Evolutionary conservation across 2,329 filamentous ascomycete genomes (phyloP).

Genomic region (Penicillium concentricum): DNA sequence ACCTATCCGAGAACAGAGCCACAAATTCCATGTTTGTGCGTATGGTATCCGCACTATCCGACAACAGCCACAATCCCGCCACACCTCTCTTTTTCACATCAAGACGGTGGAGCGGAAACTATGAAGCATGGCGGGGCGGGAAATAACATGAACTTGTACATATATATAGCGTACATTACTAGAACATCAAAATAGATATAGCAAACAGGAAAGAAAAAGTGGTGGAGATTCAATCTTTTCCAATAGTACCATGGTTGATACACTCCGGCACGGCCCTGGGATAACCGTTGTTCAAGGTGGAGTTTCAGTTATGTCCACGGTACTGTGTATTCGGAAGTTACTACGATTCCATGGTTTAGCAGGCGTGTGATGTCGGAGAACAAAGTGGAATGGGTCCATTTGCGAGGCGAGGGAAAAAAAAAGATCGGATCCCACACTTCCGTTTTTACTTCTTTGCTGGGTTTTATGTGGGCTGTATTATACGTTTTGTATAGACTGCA

Average conservation of each 20-base stretch:
- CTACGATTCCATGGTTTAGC: slow-evolving; percentile 20
- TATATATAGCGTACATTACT: background rate
- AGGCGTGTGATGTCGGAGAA: slow-evolving; percentile 5
- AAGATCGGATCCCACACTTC: slow-evolving; percentile 5
- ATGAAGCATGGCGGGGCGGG: slow-evolving; percentile 17
- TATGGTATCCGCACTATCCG: slow-evolving; percentile 24
- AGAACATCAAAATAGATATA: background rate
- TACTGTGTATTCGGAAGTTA: background rate
- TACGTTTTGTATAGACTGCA: slow-evolving; percentile 9
- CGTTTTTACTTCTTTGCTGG: background rate
- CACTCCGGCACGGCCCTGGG: slow-evolving; percentile 21
- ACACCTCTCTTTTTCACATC: slow-evolving; percentile 13
- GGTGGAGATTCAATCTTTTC: slow-evolving; percentile 1
- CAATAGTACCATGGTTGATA: slow-evolving; percentile 20
- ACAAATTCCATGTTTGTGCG: slow-evolving; percentile 9
- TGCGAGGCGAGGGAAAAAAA: slow-evolving; percentile 9
- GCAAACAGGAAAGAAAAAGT: slow-evolving; percentile 1
- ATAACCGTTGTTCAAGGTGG: slow-evolving; percentile 25
- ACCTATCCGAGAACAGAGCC: background rate
- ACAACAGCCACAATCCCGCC: slow-evolving; percentile 11
- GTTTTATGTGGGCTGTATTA: slow-evolving; percentile 1
- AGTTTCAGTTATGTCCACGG: slow-evolving; percentile 8
- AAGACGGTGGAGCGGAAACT: slow-evolving; percentile 19
- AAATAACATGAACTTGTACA: background rate
- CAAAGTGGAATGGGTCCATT: slow-evolving; percentile 9